Conservation (phyloP, 352 stramenopile species). For the Blastocystis sp. region DNA sequence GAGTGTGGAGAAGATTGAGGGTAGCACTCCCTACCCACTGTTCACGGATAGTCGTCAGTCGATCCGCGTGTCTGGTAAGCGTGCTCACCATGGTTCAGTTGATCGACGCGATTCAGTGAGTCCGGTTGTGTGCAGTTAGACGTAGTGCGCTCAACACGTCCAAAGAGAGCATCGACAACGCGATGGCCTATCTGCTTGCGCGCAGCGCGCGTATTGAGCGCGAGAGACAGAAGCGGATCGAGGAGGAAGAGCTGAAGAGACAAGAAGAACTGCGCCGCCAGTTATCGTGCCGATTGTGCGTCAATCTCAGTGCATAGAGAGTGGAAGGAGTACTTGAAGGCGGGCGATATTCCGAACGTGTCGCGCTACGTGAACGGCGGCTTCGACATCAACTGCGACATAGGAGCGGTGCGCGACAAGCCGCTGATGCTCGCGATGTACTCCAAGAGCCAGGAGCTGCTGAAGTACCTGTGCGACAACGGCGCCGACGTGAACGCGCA, state of each 20-base stretch:
- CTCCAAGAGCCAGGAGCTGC: not conserved
- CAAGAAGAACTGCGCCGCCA: constrained; percentile 50
- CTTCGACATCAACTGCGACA: constrained; percentile 58
- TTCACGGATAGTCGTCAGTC: constrained; percentile 26
- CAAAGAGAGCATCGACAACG: constrained; percentile 42
- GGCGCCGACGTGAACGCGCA: constrained; percentile 41
- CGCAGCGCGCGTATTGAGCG: constrained; percentile 40
- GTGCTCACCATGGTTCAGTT: constrained; percentile 53
- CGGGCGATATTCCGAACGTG: constrained; percentile 31
- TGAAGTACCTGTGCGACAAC: constrained; percentile 39
- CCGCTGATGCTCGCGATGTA: constrained; percentile 31
- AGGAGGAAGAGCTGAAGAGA: constrained; percentile 18
- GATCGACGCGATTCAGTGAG: constrained; percentile 40
- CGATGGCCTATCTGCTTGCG: constrained; percentile 16
- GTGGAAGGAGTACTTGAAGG: constrained; percentile 48
- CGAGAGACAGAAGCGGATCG: not conserved
- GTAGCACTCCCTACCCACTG: not conserved
- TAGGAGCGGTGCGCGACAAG: constrained; percentile 52
- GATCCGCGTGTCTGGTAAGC: constrained; percentile 47
- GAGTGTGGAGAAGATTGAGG: constrained; percentile 8
- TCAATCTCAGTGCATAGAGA: not conserved
- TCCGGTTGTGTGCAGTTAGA: not conserved
- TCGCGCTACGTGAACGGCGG: constrained; percentile 24
- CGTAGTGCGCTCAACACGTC: constrained; percentile 22
- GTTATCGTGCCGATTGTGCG: not conserved